phyloP scores from a whole-genome alignment of 1,284 basidiomycete genomes.

The Xanthoconium separans region DNA sequence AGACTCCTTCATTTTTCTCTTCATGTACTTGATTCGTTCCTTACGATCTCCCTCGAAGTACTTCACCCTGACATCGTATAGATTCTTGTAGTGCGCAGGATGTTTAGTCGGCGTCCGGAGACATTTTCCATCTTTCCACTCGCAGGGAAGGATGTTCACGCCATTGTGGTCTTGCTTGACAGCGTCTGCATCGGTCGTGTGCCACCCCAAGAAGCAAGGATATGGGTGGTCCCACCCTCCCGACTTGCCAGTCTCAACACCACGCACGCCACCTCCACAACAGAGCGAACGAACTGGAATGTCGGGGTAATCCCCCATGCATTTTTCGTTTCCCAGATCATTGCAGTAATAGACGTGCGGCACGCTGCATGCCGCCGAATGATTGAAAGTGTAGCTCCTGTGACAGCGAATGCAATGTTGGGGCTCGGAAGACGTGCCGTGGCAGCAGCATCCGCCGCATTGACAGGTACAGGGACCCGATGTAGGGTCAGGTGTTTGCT shows the following conservation, averaged over 20 bases:
- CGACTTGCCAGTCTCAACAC: background rate
- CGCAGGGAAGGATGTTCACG: conserved; percentile 5
- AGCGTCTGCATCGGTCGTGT: conserved; percentile 1
- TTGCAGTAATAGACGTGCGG: background rate
- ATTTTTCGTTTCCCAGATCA: too few relatives aligned
- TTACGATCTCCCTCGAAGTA: too few relatives aligned
- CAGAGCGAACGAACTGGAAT: background rate
- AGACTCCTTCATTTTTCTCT: too few relatives aligned
- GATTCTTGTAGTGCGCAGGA: too few relatives aligned
- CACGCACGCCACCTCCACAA: background rate
- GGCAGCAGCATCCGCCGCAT: conserved; percentile 8
- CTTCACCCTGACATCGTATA: too few relatives aligned
- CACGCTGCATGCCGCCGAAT: conserved; percentile 2
- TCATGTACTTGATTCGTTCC: too few relatives aligned
- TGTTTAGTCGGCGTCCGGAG: background rate
- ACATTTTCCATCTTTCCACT: background rate
- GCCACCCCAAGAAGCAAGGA: background rate
- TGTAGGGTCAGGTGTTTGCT: too few relatives aligned
- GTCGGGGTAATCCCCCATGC: too few relatives aligned
- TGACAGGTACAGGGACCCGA: conserved; percentile 2
- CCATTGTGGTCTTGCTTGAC: conserved; percentile 6
- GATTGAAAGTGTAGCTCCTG: conserved; percentile 1
- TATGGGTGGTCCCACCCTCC: background rate
- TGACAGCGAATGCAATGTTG: conserved; percentile 9
- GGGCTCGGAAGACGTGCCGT: background rate